phyloP scores from a whole-genome alignment of 108 stramenopile genomes.

The Cyclotella kingstonii region DNA sequence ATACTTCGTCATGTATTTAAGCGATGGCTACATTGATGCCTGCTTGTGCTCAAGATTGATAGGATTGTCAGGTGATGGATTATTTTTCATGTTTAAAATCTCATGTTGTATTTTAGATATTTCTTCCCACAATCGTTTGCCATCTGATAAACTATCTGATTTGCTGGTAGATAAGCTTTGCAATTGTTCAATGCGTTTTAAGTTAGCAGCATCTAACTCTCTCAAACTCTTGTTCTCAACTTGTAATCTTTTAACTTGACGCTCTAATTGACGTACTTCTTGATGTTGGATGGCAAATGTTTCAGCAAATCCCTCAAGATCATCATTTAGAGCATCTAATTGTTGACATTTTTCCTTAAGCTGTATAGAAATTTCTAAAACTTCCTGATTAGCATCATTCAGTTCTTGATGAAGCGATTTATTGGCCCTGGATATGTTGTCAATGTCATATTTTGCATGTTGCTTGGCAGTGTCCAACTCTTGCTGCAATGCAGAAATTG shows the following conservation, averaged over 20 bases:
- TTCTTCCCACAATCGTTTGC: constrained; percentile 1
- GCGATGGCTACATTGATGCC: too few species aligned
- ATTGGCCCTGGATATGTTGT: constrained; percentile 32
- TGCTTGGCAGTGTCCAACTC: constrained; percentile 11
- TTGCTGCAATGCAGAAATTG: constrained; percentile 11
- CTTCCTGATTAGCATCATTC: constrained; percentile 14
- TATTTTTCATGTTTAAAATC: background rate
- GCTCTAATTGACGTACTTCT: constrained; percentile 18
- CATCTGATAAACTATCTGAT: background rate
- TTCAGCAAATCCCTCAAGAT: constrained; percentile 35
- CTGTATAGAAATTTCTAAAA: constrained; percentile 7
- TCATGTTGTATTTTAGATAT: constrained; percentile 3
- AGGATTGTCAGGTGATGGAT: too few species aligned
- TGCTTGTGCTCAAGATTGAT: too few species aligned
- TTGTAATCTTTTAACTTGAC: constrained; percentile 11
- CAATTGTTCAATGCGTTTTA: constrained; percentile 10
- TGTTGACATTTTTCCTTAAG: constrained; percentile 17
- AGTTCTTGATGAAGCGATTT: constrained; percentile 24
- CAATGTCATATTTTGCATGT: constrained; percentile 28
- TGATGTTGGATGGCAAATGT: constrained; percentile 31
- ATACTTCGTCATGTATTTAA: too few species aligned
- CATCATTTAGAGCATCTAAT: constrained; percentile 29
- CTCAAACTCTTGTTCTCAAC: constrained; percentile 14
- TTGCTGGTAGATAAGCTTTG: background rate
- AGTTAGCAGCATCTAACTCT: constrained; percentile 12